A percentile compares a stretch with the other conserved stretches of the same genome.
Conservation (phyloP, 768 basidiomycete species). For the Lactarius hengduanensis region DNA sequence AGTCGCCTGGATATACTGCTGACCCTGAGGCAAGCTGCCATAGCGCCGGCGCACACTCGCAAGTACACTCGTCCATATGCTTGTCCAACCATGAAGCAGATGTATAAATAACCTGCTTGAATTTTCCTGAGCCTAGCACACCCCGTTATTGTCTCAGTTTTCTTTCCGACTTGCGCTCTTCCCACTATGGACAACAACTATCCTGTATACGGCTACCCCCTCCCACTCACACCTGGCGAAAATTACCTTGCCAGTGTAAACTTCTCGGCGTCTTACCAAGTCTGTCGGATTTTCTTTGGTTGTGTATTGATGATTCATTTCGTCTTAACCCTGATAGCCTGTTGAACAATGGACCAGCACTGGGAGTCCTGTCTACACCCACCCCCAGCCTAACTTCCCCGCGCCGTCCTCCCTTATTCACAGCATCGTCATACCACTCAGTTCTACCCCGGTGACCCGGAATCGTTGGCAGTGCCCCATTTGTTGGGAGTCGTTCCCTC, state of each 20-base stretch:
- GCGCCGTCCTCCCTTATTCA: background rate
- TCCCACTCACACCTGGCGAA: background rate
- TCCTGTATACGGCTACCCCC: background rate
- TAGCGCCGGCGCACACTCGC: too few species aligned
- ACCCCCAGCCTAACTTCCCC: background rate
- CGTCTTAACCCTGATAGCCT: background rate
- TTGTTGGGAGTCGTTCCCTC: background rate
- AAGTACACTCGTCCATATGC: too few species aligned
- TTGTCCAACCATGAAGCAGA: too few species aligned
- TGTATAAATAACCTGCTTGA: too few species aligned
- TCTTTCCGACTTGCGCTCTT: too few species aligned
- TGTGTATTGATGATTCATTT: background rate
- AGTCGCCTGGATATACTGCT: too few species aligned
- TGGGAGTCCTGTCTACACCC: background rate
- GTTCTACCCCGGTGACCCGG: background rate
- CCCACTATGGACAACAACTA: background rate
- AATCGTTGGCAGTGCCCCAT: background rate
- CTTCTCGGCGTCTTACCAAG: background rate
- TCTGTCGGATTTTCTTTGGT: background rate
- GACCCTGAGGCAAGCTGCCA: too few species aligned
- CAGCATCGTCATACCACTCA: background rate
- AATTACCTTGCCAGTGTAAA: background rate
- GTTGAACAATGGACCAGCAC: background rate
- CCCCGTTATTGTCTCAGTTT: too few species aligned
- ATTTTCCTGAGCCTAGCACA: too few species aligned